Conservation (phyloP, 352 stramenopile species). For the Globisporangium paroecandrum region DNA sequence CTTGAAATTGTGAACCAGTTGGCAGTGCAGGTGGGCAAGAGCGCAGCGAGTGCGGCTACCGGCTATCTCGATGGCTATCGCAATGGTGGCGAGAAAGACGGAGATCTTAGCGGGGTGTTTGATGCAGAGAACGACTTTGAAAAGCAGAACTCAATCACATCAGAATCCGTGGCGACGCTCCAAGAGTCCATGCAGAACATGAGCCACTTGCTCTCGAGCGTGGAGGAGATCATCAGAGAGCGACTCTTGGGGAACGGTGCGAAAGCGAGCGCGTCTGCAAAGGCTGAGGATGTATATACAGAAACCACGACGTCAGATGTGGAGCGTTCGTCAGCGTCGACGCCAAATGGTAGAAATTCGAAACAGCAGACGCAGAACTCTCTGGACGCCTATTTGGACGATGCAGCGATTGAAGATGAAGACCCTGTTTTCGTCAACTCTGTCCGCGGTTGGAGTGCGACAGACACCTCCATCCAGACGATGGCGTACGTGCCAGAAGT, state of each 20-base stretch:
- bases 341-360: background rate
- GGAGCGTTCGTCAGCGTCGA: background rate
- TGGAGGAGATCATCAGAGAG: constrained; percentile 18
- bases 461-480: background rate
- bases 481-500: background rate
- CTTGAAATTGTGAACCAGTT: constrained; percentile 2
- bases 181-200: constrained; percentile 9
- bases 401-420: constrained; percentile 11
- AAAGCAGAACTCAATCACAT: background rate
- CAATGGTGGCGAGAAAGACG: background rate
- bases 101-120: background rate
- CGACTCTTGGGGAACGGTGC: constrained; percentile 2
- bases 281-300: background rate
- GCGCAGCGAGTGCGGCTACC: background rate
- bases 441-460: constrained; percentile 33
- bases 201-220: constrained; percentile 11
- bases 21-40: background rate
- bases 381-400: constrained; percentile 31
- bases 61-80: background rate
- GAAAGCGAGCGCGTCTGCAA: background rate
- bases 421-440: constrained; percentile 32
- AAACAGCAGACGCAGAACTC: constrained; percentile 17
- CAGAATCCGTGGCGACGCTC: background rate
- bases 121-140: background rate
- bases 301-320: background rate